Evolutionary conservation across 2,329 filamentous ascomycete species (phyloP), one percentile per base, ranked within the genome.

Genomic region (Ascosphaera aggregata): DNA sequence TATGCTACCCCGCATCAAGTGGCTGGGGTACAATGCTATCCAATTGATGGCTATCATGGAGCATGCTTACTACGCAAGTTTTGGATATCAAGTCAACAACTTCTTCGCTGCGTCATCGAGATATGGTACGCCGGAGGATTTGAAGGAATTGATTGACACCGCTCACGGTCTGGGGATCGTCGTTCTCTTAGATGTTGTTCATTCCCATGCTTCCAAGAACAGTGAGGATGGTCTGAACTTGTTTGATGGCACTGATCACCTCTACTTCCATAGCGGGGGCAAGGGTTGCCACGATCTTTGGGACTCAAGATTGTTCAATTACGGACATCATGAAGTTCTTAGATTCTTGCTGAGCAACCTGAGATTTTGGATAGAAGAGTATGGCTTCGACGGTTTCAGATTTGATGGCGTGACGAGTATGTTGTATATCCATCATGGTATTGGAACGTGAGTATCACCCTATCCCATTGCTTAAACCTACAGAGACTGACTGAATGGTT

Each of bases 41-140:
- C 89, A 98, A 56, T 67, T 98, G 45, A 98, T 98, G 89, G 89
- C 89, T 36, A 69, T 98, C 53, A 98, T 98, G 86, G 89, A 98
- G 55, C 89, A 98, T 59, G 89, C 89, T 38, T 98, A 98, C 66
- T 98, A 98, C 56, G 89, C 89, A 50, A 95, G 86, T 53, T 98
- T 98, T 51, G 89, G 89, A 36, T 98, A 98, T 58, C 89, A 98
- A 59, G 73, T 98, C 61, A 98, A 95, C 64, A 94, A 80, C 59
- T 98, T 98, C 66, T 98, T 95, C 51, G 89, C 89, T 19, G 85
- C 86, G 9, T 94, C 85, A 58, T 95, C 86, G 57, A 76, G 89
- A 44, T 98, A 93, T 53, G 89, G 89, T 34, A 71, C 76, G 1
- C 89, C 89, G 0, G 89, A 98, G 52, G 89, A 95, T 30, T 65